Base-by-base conservation (phyloP, 202 grass and related monocot genomes). In the Thinopyrum obtusiflorum region DNA sequence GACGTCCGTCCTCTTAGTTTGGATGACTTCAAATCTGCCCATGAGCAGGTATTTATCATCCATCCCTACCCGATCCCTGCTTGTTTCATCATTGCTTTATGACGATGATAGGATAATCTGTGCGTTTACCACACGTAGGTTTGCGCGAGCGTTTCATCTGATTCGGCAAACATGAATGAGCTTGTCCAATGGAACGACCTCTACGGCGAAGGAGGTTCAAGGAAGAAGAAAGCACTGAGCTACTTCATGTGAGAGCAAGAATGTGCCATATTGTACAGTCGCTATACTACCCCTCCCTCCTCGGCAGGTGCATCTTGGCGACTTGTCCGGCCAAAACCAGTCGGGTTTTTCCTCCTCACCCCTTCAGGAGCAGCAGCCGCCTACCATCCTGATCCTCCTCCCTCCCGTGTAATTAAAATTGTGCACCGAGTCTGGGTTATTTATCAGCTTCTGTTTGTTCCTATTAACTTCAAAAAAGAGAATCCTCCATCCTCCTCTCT, bases 101-200 rank as follows among this genome's bases (percentile, higher is more conserved):
- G 11, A 42, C 11, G 81, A 76, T 21, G 37, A 55, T 28, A 51
- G 76, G 39, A 32, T 82, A 55, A 92, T 18, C 25, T 42, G 49
- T 59, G 26, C 68, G 23, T 73, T 37, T 72, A 21, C 21, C 68
- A n/a, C 71, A n/a, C 66, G 90, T 76, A 97, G 97, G 93, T 99
- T 31, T 96, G 93, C 23, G 97, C 97, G 5, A 99, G 97, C 67
- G 93, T 99, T 76, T 99, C 93, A 57, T 94, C 93, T 14, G 93
- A 99, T 73, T 99, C 97, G 3, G 69, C 93, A 39, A 97, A 94
- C 83, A 99, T 97, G 93, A 97, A 78, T n/a, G 97, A 99, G 76
- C 93, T 99, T 42, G 79, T 88, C 72, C 93, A 99, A 83, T 99
- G 97, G 97, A 99, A 99, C 17, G 97, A 99, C 26, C 90, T 99